Conservation (phyloP, 805 yeast genomes). For the Zygosaccharomyces bailii region DNA sequence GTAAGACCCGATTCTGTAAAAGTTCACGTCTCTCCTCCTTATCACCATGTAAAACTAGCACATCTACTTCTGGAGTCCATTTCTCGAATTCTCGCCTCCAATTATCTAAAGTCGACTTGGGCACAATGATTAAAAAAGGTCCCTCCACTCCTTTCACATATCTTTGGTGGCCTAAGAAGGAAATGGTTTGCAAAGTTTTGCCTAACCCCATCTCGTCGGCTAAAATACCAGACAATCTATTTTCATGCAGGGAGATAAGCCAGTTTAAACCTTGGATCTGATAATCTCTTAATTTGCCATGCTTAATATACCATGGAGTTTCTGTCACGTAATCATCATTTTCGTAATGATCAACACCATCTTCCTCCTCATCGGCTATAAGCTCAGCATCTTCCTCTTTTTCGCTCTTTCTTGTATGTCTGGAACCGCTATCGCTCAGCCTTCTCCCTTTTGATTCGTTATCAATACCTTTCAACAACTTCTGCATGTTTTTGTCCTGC, state of each 20-base stretch:
- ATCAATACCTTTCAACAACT: slow-evolving; percentile 55
- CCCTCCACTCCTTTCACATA: slow-evolving; percentile 77
- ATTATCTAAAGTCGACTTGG: slow-evolving; percentile 92
- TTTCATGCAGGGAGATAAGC: slow-evolving; percentile 85
- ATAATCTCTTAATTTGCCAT: slow-evolving; percentile 80
- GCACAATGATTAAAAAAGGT: slow-evolving; percentile 88
- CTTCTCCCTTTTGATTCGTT: slow-evolving; percentile 42
- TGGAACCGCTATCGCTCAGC: slow-evolving; percentile 27
- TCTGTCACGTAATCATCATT: slow-evolving; percentile 75
- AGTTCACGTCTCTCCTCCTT: slow-evolving; percentile 72
- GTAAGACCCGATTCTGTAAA: slow-evolving; percentile 55
- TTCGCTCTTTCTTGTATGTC: slow-evolving; percentile 81
- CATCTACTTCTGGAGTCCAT: slow-evolving; percentile 95
- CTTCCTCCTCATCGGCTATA: slow-evolving; percentile 73
- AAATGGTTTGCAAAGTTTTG: slow-evolving; percentile 89
- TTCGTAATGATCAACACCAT: slow-evolving; percentile 40
- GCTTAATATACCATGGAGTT: slow-evolving; percentile 68
- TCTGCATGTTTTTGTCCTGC: slow-evolving; percentile 69
- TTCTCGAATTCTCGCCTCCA: slow-evolving; percentile 92
- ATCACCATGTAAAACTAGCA: slow-evolving; percentile 81
- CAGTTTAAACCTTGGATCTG: slow-evolving; percentile 95
- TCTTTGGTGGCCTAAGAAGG: slow-evolving; percentile 85
- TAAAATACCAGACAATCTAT: slow-evolving; percentile 83
- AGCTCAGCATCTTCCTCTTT: slow-evolving; percentile 95
- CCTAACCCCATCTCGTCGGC: slow-evolving; percentile 99